Conservation (phyloP, 129 eudicot genomes). For the Ambrosia trifida region DNA sequence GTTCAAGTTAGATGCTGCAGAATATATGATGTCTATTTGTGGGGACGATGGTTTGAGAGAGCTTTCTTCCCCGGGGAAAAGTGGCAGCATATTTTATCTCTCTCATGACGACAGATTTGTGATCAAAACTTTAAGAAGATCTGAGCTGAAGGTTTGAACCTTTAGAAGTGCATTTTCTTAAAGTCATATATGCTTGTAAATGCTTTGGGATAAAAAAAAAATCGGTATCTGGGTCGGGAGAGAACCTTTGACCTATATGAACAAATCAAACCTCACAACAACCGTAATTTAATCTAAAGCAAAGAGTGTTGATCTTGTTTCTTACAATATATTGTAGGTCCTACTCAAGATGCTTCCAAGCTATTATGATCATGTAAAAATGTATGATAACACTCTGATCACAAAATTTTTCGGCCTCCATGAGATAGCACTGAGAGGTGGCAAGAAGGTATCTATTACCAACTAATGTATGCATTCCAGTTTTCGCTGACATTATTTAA, state of each 20-base stretch:
- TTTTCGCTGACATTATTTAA: slow-evolving; percentile 9
- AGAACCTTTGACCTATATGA: background rate
- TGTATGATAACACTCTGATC: slow-evolving; percentile 81
- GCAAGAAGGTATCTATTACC: slow-evolving; percentile 71
- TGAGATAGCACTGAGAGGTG: slow-evolving; percentile 56
- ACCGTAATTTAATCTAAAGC: slow-evolving; percentile 2
- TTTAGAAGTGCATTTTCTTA: slow-evolving; percentile 6
- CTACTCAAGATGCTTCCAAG: slow-evolving; percentile 87
- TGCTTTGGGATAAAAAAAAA: background rate
- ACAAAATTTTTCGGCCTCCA: slow-evolving; percentile 96
- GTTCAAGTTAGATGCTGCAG: slow-evolving; percentile 98
- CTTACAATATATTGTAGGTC: slow-evolving; percentile 48
- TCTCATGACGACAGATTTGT: slow-evolving; percentile 95
- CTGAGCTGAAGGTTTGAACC: slow-evolving; percentile 78
- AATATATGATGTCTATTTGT: slow-evolving; percentile 99
- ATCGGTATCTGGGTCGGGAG: background rate
- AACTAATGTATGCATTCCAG: background rate
- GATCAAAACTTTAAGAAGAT: slow-evolving; percentile 72
- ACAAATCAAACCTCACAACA: background rate
- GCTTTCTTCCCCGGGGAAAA: slow-evolving; percentile 91
- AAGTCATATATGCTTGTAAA: background rate
- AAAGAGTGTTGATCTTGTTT: background rate
- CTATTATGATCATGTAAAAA: slow-evolving; percentile 76
- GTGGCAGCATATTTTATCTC: slow-evolving; percentile 93
- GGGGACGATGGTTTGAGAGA: slow-evolving; percentile 99